Evolutionary conservation across 2,329 filamentous ascomycete species (phyloP).

Genomic region (Fusarium camptoceras): DNA sequence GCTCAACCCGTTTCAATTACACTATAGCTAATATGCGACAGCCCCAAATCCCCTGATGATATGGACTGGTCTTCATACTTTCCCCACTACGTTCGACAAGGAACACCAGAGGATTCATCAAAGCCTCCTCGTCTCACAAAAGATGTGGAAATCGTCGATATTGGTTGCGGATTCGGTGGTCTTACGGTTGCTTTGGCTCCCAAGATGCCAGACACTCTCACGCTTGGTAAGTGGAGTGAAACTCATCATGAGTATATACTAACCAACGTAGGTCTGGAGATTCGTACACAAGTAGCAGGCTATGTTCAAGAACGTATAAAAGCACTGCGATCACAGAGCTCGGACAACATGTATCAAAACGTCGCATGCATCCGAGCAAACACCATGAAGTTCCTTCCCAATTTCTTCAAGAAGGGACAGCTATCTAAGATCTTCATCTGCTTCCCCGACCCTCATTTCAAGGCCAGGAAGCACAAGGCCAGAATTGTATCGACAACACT

Average conservation of each 20-base stretch:
- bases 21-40: constrained; percentile 53
- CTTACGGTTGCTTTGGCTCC: constrained; percentile 88
- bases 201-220: constrained; percentile 81
- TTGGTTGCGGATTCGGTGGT: constrained; percentile 96
- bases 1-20: constrained; percentile 1
- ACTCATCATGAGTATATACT: not conserved
- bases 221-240: constrained; percentile 72
- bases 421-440: constrained; percentile 95
- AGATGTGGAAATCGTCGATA: constrained; percentile 92
- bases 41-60: constrained; percentile 79
- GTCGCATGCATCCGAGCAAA: constrained; percentile 90
- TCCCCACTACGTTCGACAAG: constrained; percentile 73
- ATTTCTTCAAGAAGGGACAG: constrained; percentile 88
- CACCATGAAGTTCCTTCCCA: constrained; percentile 99
- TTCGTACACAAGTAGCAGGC: constrained; percentile 88
- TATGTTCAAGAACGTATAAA: constrained; percentile 90
- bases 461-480: constrained; percentile 95
- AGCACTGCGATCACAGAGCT: constrained; percentile 78
- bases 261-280: constrained; percentile 78
- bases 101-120: constrained; percentile 48
- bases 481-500: constrained; percentile 90
- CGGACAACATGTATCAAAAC: constrained; percentile 78
- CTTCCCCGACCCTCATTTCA: constrained; percentile 99
- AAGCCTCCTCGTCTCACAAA: constrained; percentile 56
- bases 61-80: constrained; percentile 95